Evolutionary conservation across 495 filamentous ascomycete genomes (phyloP), one percentile per base, ranked within the genome.

Genomic region (Xylaria cubensis): DNA sequence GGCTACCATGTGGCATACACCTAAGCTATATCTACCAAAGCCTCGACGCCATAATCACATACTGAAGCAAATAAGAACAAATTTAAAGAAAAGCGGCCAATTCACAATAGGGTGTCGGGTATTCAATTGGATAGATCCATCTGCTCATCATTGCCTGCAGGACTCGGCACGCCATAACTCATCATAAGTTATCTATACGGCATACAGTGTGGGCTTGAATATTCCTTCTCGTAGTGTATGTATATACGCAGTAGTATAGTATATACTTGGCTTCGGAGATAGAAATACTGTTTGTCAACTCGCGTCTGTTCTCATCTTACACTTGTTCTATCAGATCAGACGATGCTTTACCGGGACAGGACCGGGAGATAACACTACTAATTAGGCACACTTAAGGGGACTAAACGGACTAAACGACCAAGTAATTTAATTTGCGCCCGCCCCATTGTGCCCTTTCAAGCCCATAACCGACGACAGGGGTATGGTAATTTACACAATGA

Each of bases 391-490:
- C 4, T 61, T 13, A 1, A 17, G 15, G 15, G 34, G 15, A 58
- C 29, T 36, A 36, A 61, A 61, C 26, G 34, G 15, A 58, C 29
- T 36, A n/a, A 61, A 61, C 13, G n/a, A 61, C 56, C 34, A n/a
- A 41, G 2, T 32, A 61, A 36, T 59, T 29, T 34, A 61, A 61
- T 61, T 39, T 61, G 58, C 58, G 58, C 17, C 55, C 15, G 58
- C 58, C 59, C 59, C 36, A 64, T 64, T 29, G 26, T 64, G 6
- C 50, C 32, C 32, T 41, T 41, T 56, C 48, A 61, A 61, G 51
- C 36, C 41, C 67, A 48, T 62, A 36, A 62, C 53, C 67, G 67
- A 61, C 44, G 26, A 62, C 67, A 69, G 24, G 67, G 56, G 39
- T 46, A 1, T 36, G 1, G 15, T 55, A 6, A 63, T 48, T 51